A percentile compares a stretch with the other conserved stretches of the same genome.
Evolutionary conservation across 1,139 yeast species (phyloP).

Genomic region (Lodderomyces jiufengensis): DNA sequence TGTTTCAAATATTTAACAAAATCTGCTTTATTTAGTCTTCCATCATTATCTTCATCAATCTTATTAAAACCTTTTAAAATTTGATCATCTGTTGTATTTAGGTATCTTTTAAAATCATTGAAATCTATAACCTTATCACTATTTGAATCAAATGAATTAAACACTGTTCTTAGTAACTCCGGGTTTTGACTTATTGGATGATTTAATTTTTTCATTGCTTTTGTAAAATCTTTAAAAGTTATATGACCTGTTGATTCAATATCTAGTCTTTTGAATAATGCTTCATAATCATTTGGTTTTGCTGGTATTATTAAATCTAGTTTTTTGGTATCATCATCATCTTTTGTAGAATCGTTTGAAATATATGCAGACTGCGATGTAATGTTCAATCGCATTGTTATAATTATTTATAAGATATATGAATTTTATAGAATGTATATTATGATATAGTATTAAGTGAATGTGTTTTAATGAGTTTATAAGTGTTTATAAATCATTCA

Average conservation of each 20-base stretch:
- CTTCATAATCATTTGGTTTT: constrained; percentile 24
- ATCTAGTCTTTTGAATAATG: constrained; percentile 49
- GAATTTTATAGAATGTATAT: too few relatives aligned
- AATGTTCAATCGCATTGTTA: constrained; percentile 3
- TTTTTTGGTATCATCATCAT: not conserved
- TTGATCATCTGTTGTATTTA: constrained; percentile 63
- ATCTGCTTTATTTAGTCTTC: constrained; percentile 63
- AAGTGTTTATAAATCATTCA: too few relatives aligned
- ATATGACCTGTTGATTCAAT: constrained; percentile 51
- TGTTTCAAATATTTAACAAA: constrained; percentile 59
- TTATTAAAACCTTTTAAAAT: constrained; percentile 65
- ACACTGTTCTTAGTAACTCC: constrained; percentile 53
- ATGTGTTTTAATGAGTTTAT: too few relatives aligned
- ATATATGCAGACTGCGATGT: constrained; percentile 10
- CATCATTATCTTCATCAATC: constrained; percentile 76
- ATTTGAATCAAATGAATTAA: constrained; percentile 55
- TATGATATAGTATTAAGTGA: too few relatives aligned
- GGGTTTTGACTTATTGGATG: constrained; percentile 70
- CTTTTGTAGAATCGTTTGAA: constrained; percentile 3
- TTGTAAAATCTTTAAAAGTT: constrained; percentile 50
- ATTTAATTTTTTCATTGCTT: constrained; percentile 49
- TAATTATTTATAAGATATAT: too few relatives aligned
- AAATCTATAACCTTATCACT: constrained; percentile 56
- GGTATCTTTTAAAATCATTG: constrained; percentile 59
- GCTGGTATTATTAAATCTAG: constrained; percentile 12